phyloP scores from a whole-genome alignment of 257 asterid genomes.

The Coffea eugenioides region DNA sequence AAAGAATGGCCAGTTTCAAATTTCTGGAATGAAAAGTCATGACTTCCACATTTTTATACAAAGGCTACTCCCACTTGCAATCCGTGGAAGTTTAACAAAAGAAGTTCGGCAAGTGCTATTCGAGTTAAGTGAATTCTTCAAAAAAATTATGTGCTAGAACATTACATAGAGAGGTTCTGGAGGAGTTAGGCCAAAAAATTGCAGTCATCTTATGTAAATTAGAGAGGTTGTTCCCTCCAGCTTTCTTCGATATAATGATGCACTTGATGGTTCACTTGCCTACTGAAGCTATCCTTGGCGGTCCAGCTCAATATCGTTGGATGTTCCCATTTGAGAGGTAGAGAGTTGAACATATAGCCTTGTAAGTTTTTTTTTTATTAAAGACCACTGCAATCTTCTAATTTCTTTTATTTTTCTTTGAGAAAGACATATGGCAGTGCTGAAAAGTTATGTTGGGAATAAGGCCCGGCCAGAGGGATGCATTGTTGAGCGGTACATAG shows the following conservation, averaged over 20 bases:
- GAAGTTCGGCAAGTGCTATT: background rate
- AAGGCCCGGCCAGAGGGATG: conserved; percentile 6
- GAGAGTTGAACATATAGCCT: too few species aligned
- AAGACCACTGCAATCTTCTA: too few species aligned
- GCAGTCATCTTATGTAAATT: background rate
- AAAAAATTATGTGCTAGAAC: background rate
- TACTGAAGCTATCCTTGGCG: background rate
- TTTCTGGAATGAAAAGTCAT: too few species aligned
- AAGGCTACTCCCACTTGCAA: too few species aligned
- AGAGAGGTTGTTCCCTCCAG: background rate
- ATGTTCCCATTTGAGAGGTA: background rate
- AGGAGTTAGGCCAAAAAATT: background rate
- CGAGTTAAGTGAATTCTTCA: background rate
- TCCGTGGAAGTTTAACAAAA: background rate
- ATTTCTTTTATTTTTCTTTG: too few species aligned
- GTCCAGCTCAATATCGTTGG: background rate
- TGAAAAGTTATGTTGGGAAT: conserved; percentile 1
- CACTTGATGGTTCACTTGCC: background rate
- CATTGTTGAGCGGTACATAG: conserved; percentile 1
- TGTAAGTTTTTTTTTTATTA: too few species aligned
- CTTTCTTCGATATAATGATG: background rate
- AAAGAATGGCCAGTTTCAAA: too few species aligned
- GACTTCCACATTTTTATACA: too few species aligned
- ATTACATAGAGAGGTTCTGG: background rate
- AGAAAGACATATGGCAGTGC: background rate